A percentile compares a stretch with the other conserved stretches of the same genome.
These are phyloP conservation scores for Aciculoconidium aculeatum DNA, from an alignment of 805 yeast species.

Conservation along the genomic window DNA sequence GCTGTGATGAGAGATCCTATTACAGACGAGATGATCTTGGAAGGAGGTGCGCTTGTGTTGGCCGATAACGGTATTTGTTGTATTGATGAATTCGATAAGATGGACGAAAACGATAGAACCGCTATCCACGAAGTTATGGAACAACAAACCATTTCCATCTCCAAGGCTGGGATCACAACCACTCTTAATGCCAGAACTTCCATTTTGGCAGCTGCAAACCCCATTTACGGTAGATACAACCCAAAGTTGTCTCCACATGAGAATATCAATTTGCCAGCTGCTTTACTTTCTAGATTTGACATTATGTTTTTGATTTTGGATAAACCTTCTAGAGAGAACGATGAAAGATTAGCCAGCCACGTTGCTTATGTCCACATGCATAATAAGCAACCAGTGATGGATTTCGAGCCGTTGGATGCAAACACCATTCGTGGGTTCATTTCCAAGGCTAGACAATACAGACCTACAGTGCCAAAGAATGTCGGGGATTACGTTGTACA, in stretches of 20 bases:
- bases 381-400: conserved; percentile 76
- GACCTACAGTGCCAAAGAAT: conserved; percentile 79
- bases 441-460: conserved; percentile 72
- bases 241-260: conserved; percentile 87
- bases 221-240: conserved; percentile 90
- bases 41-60: conserved; percentile 95
- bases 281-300: conserved; percentile 91
- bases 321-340: conserved; percentile 71
- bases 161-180: conserved; percentile 96
- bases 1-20: conserved; percentile 98
- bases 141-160: conserved; percentile 95
- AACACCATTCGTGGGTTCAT: conserved; percentile 80
- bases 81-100: conserved; percentile 97
- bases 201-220: conserved; percentile 97
- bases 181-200: conserved; percentile 94
- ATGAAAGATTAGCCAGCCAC: conserved; percentile 84
- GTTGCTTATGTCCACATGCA: conserved; percentile 96
- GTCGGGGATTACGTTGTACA: conserved; percentile 85
- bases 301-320: conserved; percentile 82
- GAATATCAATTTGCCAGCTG: conserved; percentile 95
- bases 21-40: conserved; percentile 97
- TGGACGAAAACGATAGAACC: conserved; percentile 95
- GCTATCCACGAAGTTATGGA: conserved; percentile 99
- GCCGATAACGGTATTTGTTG: conserved; percentile 99
- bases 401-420: conserved; percentile 71